Percentiles rank a stretch among this genome's conserved stretches.
phyloP scores from a whole-genome alignment of 2,329 filamentous ascomycete genomes.

The Ophiostoma tasmaniense region DNA sequence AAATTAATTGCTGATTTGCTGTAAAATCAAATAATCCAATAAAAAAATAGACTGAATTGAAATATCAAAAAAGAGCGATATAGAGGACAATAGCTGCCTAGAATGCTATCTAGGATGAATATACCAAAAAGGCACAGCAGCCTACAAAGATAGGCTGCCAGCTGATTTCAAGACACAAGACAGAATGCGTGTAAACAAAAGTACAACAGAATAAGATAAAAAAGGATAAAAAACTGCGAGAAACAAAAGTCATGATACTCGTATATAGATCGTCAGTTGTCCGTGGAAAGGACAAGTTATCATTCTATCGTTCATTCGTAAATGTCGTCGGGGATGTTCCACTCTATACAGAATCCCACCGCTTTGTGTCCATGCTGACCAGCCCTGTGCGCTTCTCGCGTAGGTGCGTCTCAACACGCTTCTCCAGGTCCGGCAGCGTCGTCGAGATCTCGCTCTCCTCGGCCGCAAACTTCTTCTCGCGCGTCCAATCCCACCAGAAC shows the following conservation, averaged over 20 bases:
- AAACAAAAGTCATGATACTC: neutral
- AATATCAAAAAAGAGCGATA: neutral
- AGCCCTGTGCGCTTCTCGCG: slow-evolving; percentile 47
- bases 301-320: neutral
- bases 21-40: neutral
- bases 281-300: neutral
- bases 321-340: neutral
- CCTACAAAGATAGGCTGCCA: neutral
- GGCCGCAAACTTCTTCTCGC: slow-evolving; percentile 38
- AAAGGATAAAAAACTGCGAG: too few species aligned
- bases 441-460: slow-evolving; percentile 46
- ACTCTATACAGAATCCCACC: slow-evolving; percentile 17
- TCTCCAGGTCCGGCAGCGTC: slow-evolving; percentile 49
- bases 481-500: slow-evolving; percentile 44
- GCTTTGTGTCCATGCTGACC: slow-evolving; percentile 18
- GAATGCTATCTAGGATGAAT: neutral
- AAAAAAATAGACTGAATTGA: neutral
- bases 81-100: neutral
- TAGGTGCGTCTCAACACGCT: slow-evolving; percentile 47
- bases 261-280: neutral
- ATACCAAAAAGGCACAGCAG: neutral
- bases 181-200: neutral
- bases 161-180: neutral
- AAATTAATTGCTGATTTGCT: slow-evolving; percentile 21
- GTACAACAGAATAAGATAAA: neutral